Evolutionary conservation across 2,329 filamentous ascomycete species (phyloP).

Genomic region (Mollisia scopiformis): DNA sequence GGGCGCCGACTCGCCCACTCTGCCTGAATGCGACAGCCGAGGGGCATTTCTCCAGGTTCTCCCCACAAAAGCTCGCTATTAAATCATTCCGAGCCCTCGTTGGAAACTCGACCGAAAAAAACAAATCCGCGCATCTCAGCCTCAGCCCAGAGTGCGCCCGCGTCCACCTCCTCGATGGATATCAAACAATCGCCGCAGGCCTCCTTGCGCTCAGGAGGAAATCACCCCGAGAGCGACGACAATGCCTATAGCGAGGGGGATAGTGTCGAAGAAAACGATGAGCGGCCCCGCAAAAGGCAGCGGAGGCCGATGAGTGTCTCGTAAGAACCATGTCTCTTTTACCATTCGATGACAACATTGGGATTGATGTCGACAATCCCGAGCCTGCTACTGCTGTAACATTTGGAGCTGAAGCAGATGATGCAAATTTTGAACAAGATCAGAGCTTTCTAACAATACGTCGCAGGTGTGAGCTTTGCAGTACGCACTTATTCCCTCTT

Average conservation of each 20-base stretch:
- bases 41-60: background rate
- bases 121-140: slow-evolving; percentile 8
- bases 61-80: slow-evolving; percentile 22
- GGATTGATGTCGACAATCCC: slow-evolving; percentile 17
- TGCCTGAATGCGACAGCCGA: slow-evolving; percentile 7
- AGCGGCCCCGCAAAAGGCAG: slow-evolving; percentile 48
- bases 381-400: slow-evolving; percentile 12
- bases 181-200: slow-evolving; percentile 32
- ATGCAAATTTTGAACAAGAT: slow-evolving; percentile 20
- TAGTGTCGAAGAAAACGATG: slow-evolving; percentile 36
- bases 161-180: slow-evolving; percentile 31
- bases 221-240: slow-evolving; percentile 36
- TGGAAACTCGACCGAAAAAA: slow-evolving; percentile 29
- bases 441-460: slow-evolving; percentile 37
- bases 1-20: background rate
- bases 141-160: slow-evolving; percentile 11
- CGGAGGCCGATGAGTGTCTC: slow-evolving; percentile 52
- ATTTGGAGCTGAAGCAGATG: slow-evolving; percentile 20
- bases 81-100: slow-evolving; percentile 24
- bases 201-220: slow-evolving; percentile 28
- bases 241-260: slow-evolving; percentile 37
- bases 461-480: slow-evolving; percentile 74
- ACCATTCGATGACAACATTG: slow-evolving; percentile 18
- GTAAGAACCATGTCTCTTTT: slow-evolving; percentile 41
- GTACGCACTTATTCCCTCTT: too few relatives aligned